These are phyloP conservation scores for Arctium minus DNA, from an alignment of 129 eudicot genomes.

Conservation along the genomic window DNA sequence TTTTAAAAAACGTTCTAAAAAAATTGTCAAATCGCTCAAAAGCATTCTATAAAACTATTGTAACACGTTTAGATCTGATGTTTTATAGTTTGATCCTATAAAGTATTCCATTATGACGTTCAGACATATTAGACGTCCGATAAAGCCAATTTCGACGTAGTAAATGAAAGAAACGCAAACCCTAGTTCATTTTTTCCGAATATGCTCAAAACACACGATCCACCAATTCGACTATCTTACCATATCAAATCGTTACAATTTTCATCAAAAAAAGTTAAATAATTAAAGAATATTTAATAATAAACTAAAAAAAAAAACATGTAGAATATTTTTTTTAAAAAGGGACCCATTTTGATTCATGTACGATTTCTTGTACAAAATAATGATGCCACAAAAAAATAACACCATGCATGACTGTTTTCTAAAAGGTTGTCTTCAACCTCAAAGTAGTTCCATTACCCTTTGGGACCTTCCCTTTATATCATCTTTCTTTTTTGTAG, in stretches of 20 bases:
- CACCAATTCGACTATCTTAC: too few species aligned
- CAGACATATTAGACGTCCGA: too few species aligned
- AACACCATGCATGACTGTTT: slow-evolving; percentile 7
- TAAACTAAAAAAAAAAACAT: not conserved
- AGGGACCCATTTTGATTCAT: not conserved
- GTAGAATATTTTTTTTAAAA: not conserved
- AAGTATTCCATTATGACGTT: too few species aligned
- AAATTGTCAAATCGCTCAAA: too few species aligned
- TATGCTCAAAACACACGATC: not conserved
- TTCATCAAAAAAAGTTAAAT: not conserved
- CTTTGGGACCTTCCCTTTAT: slow-evolving; percentile 18
- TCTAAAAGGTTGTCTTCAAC: slow-evolving; percentile 21
- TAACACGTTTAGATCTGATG: too few species aligned
- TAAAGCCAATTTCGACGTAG: too few species aligned
- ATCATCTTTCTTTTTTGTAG: slow-evolving; percentile 20
- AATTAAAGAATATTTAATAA: not conserved
- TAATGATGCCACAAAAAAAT: slow-evolving; percentile 13
- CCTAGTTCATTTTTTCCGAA: not conserved
- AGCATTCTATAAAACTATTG: too few species aligned
- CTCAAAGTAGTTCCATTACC: slow-evolving; percentile 25
- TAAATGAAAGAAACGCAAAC: not conserved
- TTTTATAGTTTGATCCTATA: too few species aligned
- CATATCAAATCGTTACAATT: not conserved
- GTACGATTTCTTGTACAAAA: slow-evolving; percentile 12
- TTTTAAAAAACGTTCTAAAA: too few species aligned